phyloP scores from a whole-genome alignment of 371 early-diverging fungal species.

The Syncephalis fuscata region DNA sequence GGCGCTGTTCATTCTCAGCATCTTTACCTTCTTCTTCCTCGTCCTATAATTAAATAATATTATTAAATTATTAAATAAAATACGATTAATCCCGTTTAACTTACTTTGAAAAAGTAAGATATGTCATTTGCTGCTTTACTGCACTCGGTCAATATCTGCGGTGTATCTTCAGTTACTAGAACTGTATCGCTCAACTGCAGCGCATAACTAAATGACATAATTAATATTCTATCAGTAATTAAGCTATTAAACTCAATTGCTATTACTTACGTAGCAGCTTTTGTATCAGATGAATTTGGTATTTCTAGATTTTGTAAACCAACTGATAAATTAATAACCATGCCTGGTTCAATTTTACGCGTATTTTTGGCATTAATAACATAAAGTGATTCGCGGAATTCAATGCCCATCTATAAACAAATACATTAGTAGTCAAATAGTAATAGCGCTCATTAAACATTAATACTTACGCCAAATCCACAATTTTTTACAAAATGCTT shows the following conservation, averaged over 20 bases:
- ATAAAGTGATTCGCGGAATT: slow-evolving; percentile 76
- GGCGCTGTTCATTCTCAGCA: slow-evolving; percentile 15
- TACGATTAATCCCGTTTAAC: slow-evolving; percentile 8
- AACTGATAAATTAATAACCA: slow-evolving; percentile 70
- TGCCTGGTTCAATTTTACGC: slow-evolving; percentile 52
- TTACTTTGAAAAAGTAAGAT: slow-evolving; percentile 54
- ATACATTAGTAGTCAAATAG: not conserved
- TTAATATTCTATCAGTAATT: not conserved
- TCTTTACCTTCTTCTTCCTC: slow-evolving; percentile 15
- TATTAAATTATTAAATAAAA: slow-evolving; percentile 5
- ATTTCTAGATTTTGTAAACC: slow-evolving; percentile 79
- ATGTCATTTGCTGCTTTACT: slow-evolving; percentile 57
- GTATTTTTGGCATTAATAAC: slow-evolving; percentile 51
- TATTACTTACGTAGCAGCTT: slow-evolving; percentile 27
- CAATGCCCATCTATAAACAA: slow-evolving; percentile 60
- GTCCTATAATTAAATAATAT: slow-evolving; percentile 30
- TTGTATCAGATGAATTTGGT: slow-evolving; percentile 41
- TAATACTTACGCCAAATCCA: slow-evolving; percentile 56
- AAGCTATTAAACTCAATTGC: no score
- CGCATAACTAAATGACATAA: slow-evolving; percentile 36
- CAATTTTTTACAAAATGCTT: slow-evolving; percentile 63
- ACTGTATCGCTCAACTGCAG: slow-evolving; percentile 73
- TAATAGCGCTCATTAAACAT: no score
- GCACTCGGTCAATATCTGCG: slow-evolving; percentile 53
- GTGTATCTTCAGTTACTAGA: slow-evolving; percentile 37